These are phyloP conservation scores for Cryphonectria parasitica DNA, from an alignment of 2,329 filamentous ascomycete genomes.

Conservation along the genomic window DNA sequence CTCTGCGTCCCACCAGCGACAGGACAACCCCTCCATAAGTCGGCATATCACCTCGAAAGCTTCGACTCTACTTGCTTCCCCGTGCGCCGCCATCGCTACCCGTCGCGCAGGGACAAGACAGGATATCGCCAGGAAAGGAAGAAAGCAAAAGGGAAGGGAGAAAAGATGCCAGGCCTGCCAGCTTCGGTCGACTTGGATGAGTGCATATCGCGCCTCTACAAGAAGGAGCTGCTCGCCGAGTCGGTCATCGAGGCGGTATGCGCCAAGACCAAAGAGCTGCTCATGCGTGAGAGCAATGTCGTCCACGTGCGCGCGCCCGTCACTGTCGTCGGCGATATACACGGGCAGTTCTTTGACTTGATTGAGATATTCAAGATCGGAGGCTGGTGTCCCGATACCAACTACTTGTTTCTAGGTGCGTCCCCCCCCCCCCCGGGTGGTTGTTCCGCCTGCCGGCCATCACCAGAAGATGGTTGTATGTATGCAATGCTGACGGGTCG, in stretches of 20 bases:
- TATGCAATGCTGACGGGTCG: constrained; percentile 21
- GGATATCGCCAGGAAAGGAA: background rate
- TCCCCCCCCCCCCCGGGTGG: background rate
- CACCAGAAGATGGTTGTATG: background rate
- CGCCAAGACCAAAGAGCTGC: constrained; percentile 96
- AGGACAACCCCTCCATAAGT: constrained; percentile 20
- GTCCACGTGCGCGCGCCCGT: constrained; percentile 95
- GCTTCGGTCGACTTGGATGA: constrained; percentile 97
- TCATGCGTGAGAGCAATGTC: constrained; percentile 99
- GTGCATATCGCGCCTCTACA: constrained; percentile 95
- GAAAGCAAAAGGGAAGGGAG: background rate
- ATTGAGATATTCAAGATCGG: constrained; percentile 99
- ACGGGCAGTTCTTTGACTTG: constrained; percentile 98
- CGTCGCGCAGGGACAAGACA: constrained; percentile 1
- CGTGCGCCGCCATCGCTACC: background rate
- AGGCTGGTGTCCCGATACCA: constrained; percentile 95
- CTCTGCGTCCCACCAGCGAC: constrained; percentile 23
- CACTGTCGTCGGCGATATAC: constrained; percentile 97
- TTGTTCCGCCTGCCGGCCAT: background rate
- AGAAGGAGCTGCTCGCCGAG: constrained; percentile 92
- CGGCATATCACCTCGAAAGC: background rate
- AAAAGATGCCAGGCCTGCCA: constrained; percentile 49
- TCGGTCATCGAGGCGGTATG: constrained; percentile 99
- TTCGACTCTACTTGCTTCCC: background rate
- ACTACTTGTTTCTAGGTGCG: constrained; percentile 93